Percentiles rank a stretch among this genome's conserved stretches.
These are phyloP conservation scores for Ceratobasidium sp. DNA, from an alignment of 1,284 basidiomycete genomes.

Conservation along the genomic window DNA sequence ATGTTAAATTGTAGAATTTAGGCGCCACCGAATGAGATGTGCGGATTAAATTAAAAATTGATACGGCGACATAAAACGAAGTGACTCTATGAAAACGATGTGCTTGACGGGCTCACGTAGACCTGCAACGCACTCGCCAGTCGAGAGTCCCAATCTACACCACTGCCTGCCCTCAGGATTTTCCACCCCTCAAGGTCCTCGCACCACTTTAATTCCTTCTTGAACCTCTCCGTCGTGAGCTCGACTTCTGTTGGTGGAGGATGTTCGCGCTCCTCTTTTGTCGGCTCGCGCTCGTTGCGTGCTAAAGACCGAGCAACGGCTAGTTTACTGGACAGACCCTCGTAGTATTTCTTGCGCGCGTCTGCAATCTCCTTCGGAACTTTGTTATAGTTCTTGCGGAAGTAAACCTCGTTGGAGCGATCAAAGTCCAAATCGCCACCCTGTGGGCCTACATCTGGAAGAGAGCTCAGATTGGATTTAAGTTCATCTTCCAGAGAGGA, in stretches of 20 bases:
- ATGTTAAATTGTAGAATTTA: not conserved
- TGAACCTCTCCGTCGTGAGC: conserved; percentile 81
- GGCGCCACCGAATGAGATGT: not conserved
- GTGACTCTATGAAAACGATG: not conserved
- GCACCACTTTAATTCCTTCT: conserved; percentile 88
- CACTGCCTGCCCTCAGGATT: conserved; percentile 71
- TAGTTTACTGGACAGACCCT: conserved; percentile 74
- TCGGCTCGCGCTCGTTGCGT: conserved; percentile 81
- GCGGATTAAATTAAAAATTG: not conserved
- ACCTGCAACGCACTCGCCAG: conserved; percentile 74
- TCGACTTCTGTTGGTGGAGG: conserved; percentile 90
- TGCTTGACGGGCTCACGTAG: conserved; percentile 56
- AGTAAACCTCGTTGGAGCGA: conserved; percentile 71
- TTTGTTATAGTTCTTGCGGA: conserved; percentile 71
- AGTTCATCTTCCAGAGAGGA: conserved; percentile 39
- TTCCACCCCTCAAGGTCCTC: conserved; percentile 80
- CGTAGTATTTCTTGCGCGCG: conserved; percentile 81
- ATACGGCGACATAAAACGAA: not conserved
- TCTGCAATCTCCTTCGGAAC: conserved; percentile 72
- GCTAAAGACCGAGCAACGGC: conserved; percentile 80
- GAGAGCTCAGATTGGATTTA: conserved; percentile 14
- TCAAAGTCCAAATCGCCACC: conserved; percentile 78
- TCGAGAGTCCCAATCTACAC: conserved; percentile 80
- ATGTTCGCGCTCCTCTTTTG: conserved; percentile 81
- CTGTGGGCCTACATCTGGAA: conserved; percentile 31